Base-by-base conservation (phyloP, 192 early-diverging fungal species). In the Geranomyces michiganensis region DNA sequence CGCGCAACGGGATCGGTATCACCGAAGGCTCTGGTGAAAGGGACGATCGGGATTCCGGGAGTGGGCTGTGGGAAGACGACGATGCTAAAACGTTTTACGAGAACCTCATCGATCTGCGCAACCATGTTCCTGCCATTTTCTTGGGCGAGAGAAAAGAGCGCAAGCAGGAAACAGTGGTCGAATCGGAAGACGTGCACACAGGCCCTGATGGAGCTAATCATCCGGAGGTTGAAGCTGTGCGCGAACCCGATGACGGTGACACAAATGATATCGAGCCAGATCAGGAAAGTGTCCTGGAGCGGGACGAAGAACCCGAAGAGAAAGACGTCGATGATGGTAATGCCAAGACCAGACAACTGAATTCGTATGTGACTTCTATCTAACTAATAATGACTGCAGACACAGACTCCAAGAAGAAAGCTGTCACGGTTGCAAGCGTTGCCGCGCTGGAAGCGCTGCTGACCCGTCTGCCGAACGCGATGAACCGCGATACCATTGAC, bases 1-100 rank as follows among this genome's bases (percentile, higher is more conserved):
- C 80, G 8, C 68, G 75, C 26, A 70, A 79, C 22, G 60, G 61
- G 0, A 78, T 82, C 62, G 65, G 63, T 22, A 81, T 85, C 46
- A 68, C 69, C 15, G 75, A 80, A 7, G 43, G 44, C 12, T 17
- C 32, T 27, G 49, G 45, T 10, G 56, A 70, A 9, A 13, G 27
- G 22, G 56, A 70, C 30, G 68, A 70, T 0, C 22, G 61, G 78
- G 75, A 80, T 46, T 14, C 49, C 0, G 17, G 53, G 0, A 69
- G 33, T 29, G 65, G 69, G 46, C 76, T 89, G 22, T 99, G 96
- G 93, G 96, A 98, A 71, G 94, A 97, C 72, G 94, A 98, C 27
- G 96, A 98, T 46, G 89, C 90, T 27, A 85, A 90, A 49, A 78
- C 82, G 51, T 97, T 99, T 76, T 99, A 98, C 72, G 94, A 97